Percentiles rank a stretch among this genome's conserved stretches.
Conservation (phyloP, 2,329 filamentous ascomycete species). For the Xylariaceae sp. region DNA sequence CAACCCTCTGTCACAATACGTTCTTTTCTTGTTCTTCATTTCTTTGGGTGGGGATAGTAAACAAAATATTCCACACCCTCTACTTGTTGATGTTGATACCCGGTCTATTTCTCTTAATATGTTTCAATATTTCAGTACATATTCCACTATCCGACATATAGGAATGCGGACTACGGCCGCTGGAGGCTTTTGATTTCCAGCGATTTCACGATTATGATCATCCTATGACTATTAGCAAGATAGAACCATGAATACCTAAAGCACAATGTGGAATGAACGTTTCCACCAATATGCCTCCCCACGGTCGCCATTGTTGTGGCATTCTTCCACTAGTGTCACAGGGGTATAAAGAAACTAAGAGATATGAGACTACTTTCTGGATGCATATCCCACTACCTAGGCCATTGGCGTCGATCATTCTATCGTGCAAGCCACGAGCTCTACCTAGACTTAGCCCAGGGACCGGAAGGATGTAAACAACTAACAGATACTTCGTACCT, state of each 20-base stretch:
- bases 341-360: no score
- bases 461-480: background rate
- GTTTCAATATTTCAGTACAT: constrained; percentile 10
- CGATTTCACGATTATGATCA: constrained; percentile 14
- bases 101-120: constrained; percentile 5
- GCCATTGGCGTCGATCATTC: background rate
- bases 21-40: constrained; percentile 4
- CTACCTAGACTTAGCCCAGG: no score
- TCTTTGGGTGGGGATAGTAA: constrained; percentile 3
- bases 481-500: background rate
- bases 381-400: background rate
- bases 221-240: constrained; percentile 6
- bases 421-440: background rate
- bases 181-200: background rate
- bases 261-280: background rate
- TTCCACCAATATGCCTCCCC: no score
- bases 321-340: no score
- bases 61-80: constrained; percentile 3
- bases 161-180: background rate
- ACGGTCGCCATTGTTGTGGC: no score
- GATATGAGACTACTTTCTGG: no score
- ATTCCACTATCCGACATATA: background rate
- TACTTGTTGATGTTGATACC: background rate
- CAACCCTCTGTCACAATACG: constrained; percentile 1
- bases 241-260: constrained; percentile 11